A percentile compares a stretch with the other conserved stretches of the same genome.
Evolutionary conservation across 2,329 filamentous ascomycete genomes (phyloP).

Genomic region (Laburnicola sp.): DNA sequence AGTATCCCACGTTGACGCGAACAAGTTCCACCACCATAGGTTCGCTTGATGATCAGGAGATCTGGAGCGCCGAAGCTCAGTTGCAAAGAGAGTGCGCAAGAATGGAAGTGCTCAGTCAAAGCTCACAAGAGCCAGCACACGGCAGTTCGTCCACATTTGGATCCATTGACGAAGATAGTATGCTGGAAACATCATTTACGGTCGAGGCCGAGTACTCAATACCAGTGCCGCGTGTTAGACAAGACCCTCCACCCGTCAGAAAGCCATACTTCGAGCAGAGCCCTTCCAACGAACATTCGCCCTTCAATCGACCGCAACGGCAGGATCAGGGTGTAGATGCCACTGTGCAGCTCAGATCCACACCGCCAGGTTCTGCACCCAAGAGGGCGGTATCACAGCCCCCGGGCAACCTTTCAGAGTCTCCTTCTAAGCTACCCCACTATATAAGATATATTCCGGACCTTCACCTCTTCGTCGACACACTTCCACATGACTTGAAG

Average conservation of each 20-base stretch:
- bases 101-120: conserved; percentile 7
- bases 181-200: conserved; percentile 17
- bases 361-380: background rate
- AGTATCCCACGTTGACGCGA: conserved; percentile 12
- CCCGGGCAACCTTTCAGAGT: conserved; percentile 4
- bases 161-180: conserved; percentile 27
- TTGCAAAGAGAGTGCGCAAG: conserved; percentile 8
- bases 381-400: background rate
- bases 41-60: conserved; percentile 24
- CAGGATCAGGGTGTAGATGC: background rate
- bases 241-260: background rate
- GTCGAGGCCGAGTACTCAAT: conserved; percentile 13
- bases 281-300: background rate
- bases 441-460: conserved; percentile 34
- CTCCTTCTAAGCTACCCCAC: conserved; percentile 22
- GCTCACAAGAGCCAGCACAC: conserved; percentile 18
- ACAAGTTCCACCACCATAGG: conserved; percentile 26
- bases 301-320: background rate
- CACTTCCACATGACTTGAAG: conserved; percentile 12
- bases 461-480: conserved; percentile 34
- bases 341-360: background rate
- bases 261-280: background rate
- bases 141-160: conserved; percentile 33
- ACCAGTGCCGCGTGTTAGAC: background rate
- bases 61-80: conserved; percentile 10